Conservation (phyloP, 179 eudicot genomes). For the Amaranthus tricolor region DNA sequence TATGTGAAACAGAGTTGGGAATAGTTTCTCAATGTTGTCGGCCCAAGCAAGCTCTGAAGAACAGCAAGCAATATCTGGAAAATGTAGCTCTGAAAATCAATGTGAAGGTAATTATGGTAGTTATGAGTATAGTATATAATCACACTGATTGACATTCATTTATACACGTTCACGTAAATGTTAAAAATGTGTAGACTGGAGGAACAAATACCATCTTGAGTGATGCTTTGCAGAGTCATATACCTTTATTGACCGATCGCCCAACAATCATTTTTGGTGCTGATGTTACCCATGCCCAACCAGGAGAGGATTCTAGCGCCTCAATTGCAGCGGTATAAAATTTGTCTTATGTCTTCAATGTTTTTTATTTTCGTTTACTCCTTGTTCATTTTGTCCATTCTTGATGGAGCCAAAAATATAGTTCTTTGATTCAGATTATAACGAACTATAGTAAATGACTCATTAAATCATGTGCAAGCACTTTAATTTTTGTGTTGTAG, state of each 20-base stretch:
- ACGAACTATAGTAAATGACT: too few species aligned
- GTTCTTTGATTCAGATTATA: too few species aligned
- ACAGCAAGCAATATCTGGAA: slow-evolving; percentile 64
- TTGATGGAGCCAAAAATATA: too few species aligned
- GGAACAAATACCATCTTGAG: slow-evolving; percentile 54
- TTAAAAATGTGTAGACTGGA: slow-evolving; percentile 44
- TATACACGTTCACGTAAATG: background rate
- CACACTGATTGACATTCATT: too few species aligned
- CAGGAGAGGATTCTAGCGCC: slow-evolving; percentile 84
- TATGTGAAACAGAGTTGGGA: slow-evolving; percentile 85
- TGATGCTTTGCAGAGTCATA: slow-evolving; percentile 25
- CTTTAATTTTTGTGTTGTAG: too few species aligned
- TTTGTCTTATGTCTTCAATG: background rate
- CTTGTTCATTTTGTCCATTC: background rate
- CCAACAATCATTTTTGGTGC: slow-evolving; percentile 84
- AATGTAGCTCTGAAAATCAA: slow-evolving; percentile 76
- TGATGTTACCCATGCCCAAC: slow-evolving; percentile 84
- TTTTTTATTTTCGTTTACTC: background rate
- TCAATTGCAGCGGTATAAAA: slow-evolving; percentile 84
- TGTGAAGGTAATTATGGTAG: slow-evolving; percentile 61
- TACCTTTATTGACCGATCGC: slow-evolving; percentile 42
- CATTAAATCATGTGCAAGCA: too few species aligned
- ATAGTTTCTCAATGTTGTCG: slow-evolving; percentile 78
- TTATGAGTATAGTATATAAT: background rate
- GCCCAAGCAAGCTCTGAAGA: slow-evolving; percentile 38